These are phyloP conservation scores for Paracamarosporium sp. DNA, from an alignment of 2,329 filamentous ascomycete species.

Conservation along the genomic window DNA sequence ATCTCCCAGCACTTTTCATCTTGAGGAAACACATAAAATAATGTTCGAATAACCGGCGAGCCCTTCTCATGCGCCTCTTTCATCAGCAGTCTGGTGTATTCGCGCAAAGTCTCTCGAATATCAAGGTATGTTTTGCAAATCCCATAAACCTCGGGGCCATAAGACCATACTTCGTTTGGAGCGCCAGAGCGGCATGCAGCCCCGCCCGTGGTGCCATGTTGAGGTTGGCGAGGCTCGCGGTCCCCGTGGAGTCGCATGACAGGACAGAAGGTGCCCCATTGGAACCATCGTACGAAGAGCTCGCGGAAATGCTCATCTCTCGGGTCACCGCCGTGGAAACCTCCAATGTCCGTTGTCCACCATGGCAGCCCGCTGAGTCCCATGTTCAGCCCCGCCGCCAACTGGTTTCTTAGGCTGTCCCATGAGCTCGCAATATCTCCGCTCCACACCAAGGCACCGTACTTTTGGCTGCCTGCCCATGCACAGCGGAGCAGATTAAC, in stretches of 20 bases:
- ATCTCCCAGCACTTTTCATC: conserved; percentile 63
- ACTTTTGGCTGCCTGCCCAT: conserved; percentile 67
- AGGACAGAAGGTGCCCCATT: conserved; percentile 72
- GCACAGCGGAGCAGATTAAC: conserved; percentile 66
- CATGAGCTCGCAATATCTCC: conserved; percentile 72
- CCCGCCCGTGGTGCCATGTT: conserved; percentile 47
- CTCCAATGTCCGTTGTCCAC: conserved; percentile 76
- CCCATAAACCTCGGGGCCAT: conserved; percentile 65
- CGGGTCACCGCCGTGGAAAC: conserved; percentile 71
- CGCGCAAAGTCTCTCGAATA: conserved; percentile 64
- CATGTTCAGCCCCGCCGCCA: conserved; percentile 71
- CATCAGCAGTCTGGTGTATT: conserved; percentile 67
- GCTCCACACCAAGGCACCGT: conserved; percentile 70
- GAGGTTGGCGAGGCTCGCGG: conserved; percentile 63
- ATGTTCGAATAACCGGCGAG: conserved; percentile 65
- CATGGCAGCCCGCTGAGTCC: conserved; percentile 68
- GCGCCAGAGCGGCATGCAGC: conserved; percentile 55
- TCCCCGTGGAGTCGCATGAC: conserved; percentile 73
- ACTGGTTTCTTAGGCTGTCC: conserved; percentile 64
- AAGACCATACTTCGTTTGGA: conserved; percentile 71
- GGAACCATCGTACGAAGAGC: conserved; percentile 72
- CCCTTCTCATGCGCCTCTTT: conserved; percentile 65
- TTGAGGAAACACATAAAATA: conserved; percentile 69
- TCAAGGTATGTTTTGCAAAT: conserved; percentile 67
- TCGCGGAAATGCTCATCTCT: conserved; percentile 64